Base-by-base conservation (phyloP, 1,284 basidiomycete species). In the Gomphus bonarii region DNA sequence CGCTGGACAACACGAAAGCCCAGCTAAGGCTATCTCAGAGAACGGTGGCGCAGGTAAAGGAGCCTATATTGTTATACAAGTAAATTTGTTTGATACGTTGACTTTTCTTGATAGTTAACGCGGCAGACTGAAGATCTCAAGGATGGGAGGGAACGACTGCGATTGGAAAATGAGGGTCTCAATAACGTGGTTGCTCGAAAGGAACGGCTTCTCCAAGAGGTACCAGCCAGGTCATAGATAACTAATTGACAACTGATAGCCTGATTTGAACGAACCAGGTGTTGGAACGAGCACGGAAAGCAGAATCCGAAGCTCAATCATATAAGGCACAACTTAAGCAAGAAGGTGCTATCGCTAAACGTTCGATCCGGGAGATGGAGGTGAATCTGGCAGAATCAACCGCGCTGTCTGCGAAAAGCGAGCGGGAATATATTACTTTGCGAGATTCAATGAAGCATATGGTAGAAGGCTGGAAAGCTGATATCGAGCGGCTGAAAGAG, bases 151-250 rank as follows among this genome's bases (percentile, higher is more conserved):
- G 88, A 91, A 66, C 75, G 91, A 49, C 69, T 92, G 57, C 71
- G 88, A 56, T 67, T 90, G 53, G 91, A 94, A 70, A 92, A 91
- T 65, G 91, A 94, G 67, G 84, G 84, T 1, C 68, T 91, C 60
- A 90, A 89, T 64, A 88, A 89, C 62, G 89, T 92, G 16, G 83
- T 94, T 10, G 80, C 87, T 28, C 76, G 91, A 58, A 94, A 94
- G 67, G 91, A 94, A 69, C 76, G 91, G 58, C 66, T 92, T 57
- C 70, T 91, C 59, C 84, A 89, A 68, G 91, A 94, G 75, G 85
- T 85, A 61, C 57, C 66, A 42, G 16, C n/a, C 47, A 33, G 52
- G 12, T 42, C 56, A 49, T 50, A 30, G 52, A 40, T 30, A 9
- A 14, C 12, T 10, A 22, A 11, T 57, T 22, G 28, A 18, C 16